Evolutionary conservation across 1,284 basidiomycete genomes (phyloP).

Genomic region (Hymenochaete sp.): DNA sequence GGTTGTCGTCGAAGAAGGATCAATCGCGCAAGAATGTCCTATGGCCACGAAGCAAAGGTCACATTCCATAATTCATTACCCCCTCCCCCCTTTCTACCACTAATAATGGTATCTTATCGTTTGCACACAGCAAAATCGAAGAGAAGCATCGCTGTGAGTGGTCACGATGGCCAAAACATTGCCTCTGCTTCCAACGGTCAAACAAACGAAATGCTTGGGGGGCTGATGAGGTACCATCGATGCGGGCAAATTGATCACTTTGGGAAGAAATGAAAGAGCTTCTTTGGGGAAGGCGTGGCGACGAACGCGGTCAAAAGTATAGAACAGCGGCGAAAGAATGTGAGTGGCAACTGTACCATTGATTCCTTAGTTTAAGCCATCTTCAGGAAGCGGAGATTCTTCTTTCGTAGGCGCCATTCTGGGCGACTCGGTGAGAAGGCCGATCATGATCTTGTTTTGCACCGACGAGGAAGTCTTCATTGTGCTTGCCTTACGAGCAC

Average conservation of each 20-base stretch:
- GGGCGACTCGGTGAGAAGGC: conserved; percentile 1
- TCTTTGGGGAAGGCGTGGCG: conserved; percentile 1
- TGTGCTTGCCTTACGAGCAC: conserved; percentile 5
- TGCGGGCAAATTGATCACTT: conserved; percentile 40
- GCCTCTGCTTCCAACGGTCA: conserved; percentile 44
- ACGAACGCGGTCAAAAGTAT: conserved; percentile 9
- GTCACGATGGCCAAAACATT: too few species aligned
- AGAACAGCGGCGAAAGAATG: conserved; percentile 17
- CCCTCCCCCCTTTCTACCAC: too few species aligned
- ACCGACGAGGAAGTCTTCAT: too few species aligned
- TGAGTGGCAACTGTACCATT: conserved; percentile 10
- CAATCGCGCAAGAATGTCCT: not conserved
- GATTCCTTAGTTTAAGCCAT: too few species aligned
- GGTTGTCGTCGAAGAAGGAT: not conserved
- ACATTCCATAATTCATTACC: too few species aligned
- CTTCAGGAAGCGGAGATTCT: too few species aligned
- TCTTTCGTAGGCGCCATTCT: too few species aligned
- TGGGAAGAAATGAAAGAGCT: conserved; percentile 31
- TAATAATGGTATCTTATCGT: too few species aligned
- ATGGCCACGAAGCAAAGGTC: too few species aligned
- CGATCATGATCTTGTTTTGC: too few species aligned
- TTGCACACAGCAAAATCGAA: too few species aligned
- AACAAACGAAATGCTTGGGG: conserved; percentile 35
- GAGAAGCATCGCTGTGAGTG: too few species aligned
- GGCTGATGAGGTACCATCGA: conserved; percentile 27